Base-by-base conservation (phyloP, 1,139 yeast species). In the Yamadazyma songkhlaensis region DNA sequence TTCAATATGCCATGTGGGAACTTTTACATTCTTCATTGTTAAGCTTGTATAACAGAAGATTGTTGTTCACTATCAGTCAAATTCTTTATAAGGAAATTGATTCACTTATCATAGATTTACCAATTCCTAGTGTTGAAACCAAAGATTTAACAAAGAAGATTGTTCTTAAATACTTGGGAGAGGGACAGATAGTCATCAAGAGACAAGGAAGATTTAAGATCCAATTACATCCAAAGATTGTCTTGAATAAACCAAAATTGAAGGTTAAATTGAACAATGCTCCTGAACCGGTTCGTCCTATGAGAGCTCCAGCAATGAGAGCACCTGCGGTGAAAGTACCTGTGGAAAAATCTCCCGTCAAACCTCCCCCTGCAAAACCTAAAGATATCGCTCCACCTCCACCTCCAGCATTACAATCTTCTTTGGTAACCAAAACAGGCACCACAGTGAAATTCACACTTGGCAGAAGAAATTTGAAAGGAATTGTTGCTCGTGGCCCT, bases 51-150 rank as follows among this genome's bases (percentile, higher is more conserved):
- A 82, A 80, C 33, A 77, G 83, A 45, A 71, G 92, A 43, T 62
- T 73, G 29, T 54, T 92, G 11, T 81, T 86, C 47, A 85, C 79
- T 41, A 55, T 86, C 2, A 69, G 86, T 41, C 78, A 79, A 36
- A 72, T 90, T 6, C 60, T 92, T 29, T 86, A 78, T 51, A 75
- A 75, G 30, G 78, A 88, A n/a, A 60, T 67, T 25, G 83, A 84
- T 47, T 68, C 79, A 3, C 74, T 81, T 34, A 54, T 75, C 14
- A 86, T 88, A 1, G 73, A 66, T 9, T 62, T 89, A 13, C 75
- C 81, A 2, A 64, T 81, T 12, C 97, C 96, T 3, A 63, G 67
- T 49, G 64, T 70, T 22, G 66, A 72, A 10, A 47, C 64, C 11
- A 72, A 77, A 37, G 82, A 81, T 44, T 52, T 70, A 35, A 66